phyloP scores from a whole-genome alignment of 192 early-diverging fungal species.

The Chytriomyces sp. region DNA sequence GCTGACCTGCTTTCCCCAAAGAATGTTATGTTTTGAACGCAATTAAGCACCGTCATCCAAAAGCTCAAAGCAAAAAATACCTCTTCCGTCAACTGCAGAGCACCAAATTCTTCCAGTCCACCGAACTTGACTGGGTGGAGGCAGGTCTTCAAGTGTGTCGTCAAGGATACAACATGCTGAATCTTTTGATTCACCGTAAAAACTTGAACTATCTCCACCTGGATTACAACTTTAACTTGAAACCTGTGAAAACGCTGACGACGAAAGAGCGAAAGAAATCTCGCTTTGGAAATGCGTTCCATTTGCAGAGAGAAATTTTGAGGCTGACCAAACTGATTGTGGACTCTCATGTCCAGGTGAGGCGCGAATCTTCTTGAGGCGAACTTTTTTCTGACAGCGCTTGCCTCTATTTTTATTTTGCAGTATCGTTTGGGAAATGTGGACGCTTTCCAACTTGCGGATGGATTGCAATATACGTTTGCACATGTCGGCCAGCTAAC shows the following conservation, averaged over 20 bases:
- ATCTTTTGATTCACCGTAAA: slow-evolving; percentile 97
- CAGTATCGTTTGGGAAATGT: slow-evolving; percentile 93
- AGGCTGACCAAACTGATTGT: slow-evolving; percentile 96
- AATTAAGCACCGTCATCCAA: slow-evolving; percentile 85
- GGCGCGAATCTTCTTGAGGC: background rate
- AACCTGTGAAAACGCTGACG: slow-evolving; percentile 97
- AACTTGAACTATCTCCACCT: slow-evolving; percentile 97
- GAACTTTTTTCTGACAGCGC: background rate
- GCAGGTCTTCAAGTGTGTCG: slow-evolving; percentile 97
- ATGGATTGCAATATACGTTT: slow-evolving; percentile 98
- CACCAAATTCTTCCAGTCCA: slow-evolving; percentile 99
- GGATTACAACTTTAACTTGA: slow-evolving; percentile 99
- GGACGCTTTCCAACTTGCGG: slow-evolving; percentile 98
- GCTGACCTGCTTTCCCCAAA: background rate
- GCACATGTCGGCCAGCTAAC: slow-evolving; percentile 98
- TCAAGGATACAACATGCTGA: slow-evolving; percentile 99
- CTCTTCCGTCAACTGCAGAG: slow-evolving; percentile 93
- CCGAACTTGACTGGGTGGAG: slow-evolving; percentile 99
- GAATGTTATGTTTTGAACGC: slow-evolving; percentile 96
- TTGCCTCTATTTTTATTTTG: slow-evolving; percentile 2
- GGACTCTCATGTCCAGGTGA: slow-evolving; percentile 90
- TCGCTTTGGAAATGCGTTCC: slow-evolving; percentile 98
- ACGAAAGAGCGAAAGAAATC: slow-evolving; percentile 99
- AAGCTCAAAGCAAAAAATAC: slow-evolving; percentile 89
- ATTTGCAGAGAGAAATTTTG: slow-evolving; percentile 94